Evolutionary conservation across 805 yeast genomes (phyloP).

Genomic region (Saccharomycopsis microspora): DNA sequence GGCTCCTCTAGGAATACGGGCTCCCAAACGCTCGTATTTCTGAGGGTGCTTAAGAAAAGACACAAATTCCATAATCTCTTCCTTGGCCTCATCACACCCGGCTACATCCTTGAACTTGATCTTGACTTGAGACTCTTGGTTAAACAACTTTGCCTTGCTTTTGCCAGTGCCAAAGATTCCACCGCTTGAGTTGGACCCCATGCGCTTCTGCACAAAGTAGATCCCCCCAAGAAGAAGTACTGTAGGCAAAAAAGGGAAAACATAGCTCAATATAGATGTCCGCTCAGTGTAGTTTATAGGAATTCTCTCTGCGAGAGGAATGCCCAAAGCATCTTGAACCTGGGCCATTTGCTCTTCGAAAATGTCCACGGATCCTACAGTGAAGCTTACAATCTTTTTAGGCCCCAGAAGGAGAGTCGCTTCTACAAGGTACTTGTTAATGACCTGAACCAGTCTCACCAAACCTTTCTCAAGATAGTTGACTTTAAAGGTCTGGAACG

Average conservation of each 20-base stretch:
- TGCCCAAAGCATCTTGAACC: constrained; percentile 57
- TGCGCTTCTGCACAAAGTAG: constrained; percentile 31
- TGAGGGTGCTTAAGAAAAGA: constrained; percentile 82
- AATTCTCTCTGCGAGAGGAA: constrained; percentile 58
- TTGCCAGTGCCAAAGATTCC: constrained; percentile 81
- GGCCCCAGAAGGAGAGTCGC: constrained; percentile 42
- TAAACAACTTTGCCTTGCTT: constrained; percentile 82
- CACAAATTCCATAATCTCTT: constrained; percentile 96
- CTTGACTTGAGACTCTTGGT: constrained; percentile 83
- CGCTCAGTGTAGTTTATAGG: constrained; percentile 70
- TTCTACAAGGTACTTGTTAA: constrained; percentile 62
- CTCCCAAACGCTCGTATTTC: constrained; percentile 88
- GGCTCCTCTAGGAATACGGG: constrained; percentile 97
- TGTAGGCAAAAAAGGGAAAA: constrained; percentile 73
- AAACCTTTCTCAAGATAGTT: constrained; percentile 66
- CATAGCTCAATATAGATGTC: constrained; percentile 48
- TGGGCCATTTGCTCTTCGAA: constrained; percentile 76
- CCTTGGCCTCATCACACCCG: constrained; percentile 94
- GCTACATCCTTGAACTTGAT: constrained; percentile 91
- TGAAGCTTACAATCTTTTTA: constrained; percentile 49
- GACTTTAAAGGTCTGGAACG: constrained; percentile 81
- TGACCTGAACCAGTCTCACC: constrained; percentile 62
- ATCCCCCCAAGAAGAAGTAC: constrained; percentile 70
- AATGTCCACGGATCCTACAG: constrained; percentile 78
- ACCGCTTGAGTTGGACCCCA: constrained; percentile 43